A percentile compares a stretch with the other conserved stretches of the same genome.
These are phyloP conservation scores for Talaromyces stipitatus DNA, from an alignment of 495 filamentous ascomycete genomes.

Conservation along the genomic window DNA sequence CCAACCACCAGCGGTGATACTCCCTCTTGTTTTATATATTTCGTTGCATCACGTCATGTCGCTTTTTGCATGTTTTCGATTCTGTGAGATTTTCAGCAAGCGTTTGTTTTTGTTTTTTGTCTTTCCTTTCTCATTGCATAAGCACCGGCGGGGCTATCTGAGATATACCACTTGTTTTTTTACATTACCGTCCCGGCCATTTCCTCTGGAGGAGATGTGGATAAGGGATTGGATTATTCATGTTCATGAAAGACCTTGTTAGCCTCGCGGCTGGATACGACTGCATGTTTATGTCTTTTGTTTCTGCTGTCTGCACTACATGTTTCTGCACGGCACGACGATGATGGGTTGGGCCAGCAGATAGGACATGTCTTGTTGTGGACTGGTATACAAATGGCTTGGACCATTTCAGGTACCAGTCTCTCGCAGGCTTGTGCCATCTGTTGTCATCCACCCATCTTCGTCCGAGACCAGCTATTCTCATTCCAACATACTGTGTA, in stretches of 20 bases:
- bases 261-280: conserved; percentile 55
- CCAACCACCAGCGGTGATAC: conserved; percentile 42
- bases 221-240: conserved; percentile 21
- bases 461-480: conserved; percentile 10
- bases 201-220: conserved; percentile 9
- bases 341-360: conserved; percentile 16
- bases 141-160: conserved; percentile 48
- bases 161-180: conserved; percentile 18
- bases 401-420: not conserved
- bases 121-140: conserved; percentile 30
- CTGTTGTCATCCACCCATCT: conserved; percentile 1
- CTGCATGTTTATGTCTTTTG: conserved; percentile 36
- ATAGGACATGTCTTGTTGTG: not conserved
- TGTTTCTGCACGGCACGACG: conserved; percentile 7
- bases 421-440: conserved; percentile 12
- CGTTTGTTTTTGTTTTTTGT: conserved; percentile 15
- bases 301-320: conserved; percentile 30
- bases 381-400: not conserved
- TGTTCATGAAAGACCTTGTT: conserved; percentile 48
- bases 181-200: conserved; percentile 5
- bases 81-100: conserved; percentile 29
- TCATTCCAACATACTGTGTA: conserved; percentile 3
- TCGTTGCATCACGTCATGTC: conserved; percentile 28
- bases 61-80: conserved; percentile 27
- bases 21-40: conserved; percentile 34